Base-by-base conservation (phyloP, 441 rosid species). In the Corymbia citriodora region DNA sequence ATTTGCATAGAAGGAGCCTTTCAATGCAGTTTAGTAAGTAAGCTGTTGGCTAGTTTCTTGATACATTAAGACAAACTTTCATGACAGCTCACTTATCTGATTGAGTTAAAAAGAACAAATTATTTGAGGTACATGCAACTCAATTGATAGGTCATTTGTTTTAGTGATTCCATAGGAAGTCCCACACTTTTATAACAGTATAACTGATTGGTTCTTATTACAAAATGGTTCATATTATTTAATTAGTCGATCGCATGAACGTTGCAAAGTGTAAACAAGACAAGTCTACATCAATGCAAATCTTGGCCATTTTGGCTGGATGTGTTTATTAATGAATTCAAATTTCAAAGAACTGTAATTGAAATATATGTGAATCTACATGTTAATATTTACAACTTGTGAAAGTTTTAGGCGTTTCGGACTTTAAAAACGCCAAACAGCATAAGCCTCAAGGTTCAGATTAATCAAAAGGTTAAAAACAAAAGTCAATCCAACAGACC, bases 1-100 rank as follows among this genome's bases (percentile, higher is more conserved):
- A 93, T 97, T 97, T 45, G 99, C 98, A 93, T 98, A 97, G 93
- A 91, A 98, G 65, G 99, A 98, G 89, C 99, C 98, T 91, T 98
- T 98, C 91, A 96, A 91, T 98, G 96, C 91, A 89, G 33, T 92
- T 92, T 87, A 90, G 81, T 50, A 40, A 36, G 17, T 21, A 74
- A 74, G 50, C 27, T 74, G 29, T 74, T 23, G 40, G 50, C 83
- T 40, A 50, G 29, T 74, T 74, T 40, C 50, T 74, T 74, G 83
- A 40, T 74, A 74, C 50, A 40, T 48, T 21, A 40, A 6, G 17
- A 74, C 50, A 40, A 72, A 72, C 50, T 72, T 72, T 36, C 83
- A 72, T 72, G 14, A 8, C 8, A 19, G 27, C 82, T 36, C 16
- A 21, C 48, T 74, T 36, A 23, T 19, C 25, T 72, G 50, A 36